Percentiles rank a stretch among this genome's conserved stretches.
phyloP scores from a whole-genome alignment of 257 asterid species.

The Solanum appendiculatum region DNA sequence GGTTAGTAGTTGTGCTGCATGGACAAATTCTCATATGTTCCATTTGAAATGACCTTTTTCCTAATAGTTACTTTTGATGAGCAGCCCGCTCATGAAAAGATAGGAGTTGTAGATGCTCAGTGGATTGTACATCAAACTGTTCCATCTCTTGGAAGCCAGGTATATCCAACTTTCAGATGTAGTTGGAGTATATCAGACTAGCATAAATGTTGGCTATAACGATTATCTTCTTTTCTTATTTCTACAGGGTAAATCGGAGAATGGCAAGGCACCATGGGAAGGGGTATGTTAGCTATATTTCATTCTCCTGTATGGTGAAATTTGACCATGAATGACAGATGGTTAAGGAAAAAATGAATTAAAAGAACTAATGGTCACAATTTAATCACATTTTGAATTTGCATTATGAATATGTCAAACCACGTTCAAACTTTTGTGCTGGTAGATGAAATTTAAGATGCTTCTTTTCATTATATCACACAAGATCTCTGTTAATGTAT shows the following conservation, averaged over 20 bases:
- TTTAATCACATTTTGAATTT: neutral
- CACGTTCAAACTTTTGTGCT: neutral
- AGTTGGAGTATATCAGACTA: neutral
- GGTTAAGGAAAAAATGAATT: neutral
- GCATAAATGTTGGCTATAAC: neutral
- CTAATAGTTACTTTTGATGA: neutral
- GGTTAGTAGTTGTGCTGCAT: constrained; percentile 22
- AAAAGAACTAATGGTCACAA: neutral
- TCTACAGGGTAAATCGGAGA: constrained; percentile 64
- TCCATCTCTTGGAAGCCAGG: constrained; percentile 95
- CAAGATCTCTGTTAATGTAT: neutral
- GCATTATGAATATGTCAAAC: neutral
- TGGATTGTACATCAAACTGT: constrained; percentile 96
- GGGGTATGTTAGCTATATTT: constrained; percentile 50
- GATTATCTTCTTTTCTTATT: neutral
- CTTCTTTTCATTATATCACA: neutral
- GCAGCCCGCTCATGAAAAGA: constrained; percentile 92
- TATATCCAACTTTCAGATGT: neutral
- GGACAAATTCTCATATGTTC: neutral
- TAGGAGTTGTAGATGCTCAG: constrained; percentile 90
- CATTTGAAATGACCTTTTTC: neutral
- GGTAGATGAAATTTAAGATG: neutral
- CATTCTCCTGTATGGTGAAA: neutral
- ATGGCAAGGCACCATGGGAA: constrained; percentile 95
- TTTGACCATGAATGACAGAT: neutral